Conservation (phyloP, 1,284 basidiomycete species). For the Moesziomyces sp. region DNA sequence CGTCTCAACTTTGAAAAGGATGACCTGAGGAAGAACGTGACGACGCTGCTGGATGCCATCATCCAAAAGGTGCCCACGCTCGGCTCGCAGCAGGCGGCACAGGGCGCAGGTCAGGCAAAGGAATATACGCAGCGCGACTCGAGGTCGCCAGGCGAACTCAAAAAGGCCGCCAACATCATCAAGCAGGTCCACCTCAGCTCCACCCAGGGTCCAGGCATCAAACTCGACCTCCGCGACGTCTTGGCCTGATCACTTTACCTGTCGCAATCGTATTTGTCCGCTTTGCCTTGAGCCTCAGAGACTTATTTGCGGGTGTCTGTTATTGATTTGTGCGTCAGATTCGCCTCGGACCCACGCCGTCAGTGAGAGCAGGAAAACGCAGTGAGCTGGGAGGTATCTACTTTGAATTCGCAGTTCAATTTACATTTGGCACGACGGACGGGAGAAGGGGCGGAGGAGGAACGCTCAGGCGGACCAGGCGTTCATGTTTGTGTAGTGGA, state of each 20-base stretch:
- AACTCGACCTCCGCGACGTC: constrained; percentile 67
- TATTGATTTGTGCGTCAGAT: no score
- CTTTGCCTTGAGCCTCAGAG: no score
- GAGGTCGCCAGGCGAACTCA: constrained; percentile 43
- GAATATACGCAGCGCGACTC: constrained; percentile 23
- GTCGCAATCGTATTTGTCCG: no score
- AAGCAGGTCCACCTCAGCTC: constrained; percentile 82
- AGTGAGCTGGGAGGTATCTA: not conserved
- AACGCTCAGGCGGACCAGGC: constrained; percentile 42
- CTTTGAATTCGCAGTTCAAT: constrained; percentile 3
- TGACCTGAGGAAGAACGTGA: constrained; percentile 82
- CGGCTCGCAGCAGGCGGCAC: constrained; percentile 32
- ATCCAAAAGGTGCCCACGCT: constrained; percentile 55
- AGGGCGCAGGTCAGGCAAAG: constrained; percentile 33
- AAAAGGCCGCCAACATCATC: constrained; percentile 53
- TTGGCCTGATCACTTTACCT: constrained; percentile 11
- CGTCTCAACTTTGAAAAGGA: constrained; percentile 74
- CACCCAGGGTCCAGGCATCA: constrained; percentile 86
- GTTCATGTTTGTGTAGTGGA: constrained; percentile 57
- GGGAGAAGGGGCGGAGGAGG: not conserved
- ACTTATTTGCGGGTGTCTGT: no score
- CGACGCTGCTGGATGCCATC: constrained; percentile 81
- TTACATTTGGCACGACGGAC: constrained; percentile 4
- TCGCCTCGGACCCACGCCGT: no score
- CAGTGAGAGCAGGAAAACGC: no score